Conservation (phyloP, 768 basidiomycete species). For the Phallus indusiatus region DNA sequence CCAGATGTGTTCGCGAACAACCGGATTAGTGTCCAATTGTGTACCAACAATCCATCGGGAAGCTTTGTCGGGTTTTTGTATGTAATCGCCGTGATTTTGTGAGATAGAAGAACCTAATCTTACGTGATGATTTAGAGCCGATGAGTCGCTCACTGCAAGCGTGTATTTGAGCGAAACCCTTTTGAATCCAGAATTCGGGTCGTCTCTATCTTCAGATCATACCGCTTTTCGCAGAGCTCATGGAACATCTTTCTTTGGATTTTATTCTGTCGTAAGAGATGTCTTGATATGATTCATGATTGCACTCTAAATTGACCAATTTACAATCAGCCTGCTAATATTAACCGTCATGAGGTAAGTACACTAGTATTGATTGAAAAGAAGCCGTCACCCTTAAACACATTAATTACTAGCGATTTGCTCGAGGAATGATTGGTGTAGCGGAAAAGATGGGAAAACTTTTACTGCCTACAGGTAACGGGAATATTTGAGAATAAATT, state of each 20-base stretch:
- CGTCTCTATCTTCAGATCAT: constrained; percentile 14
- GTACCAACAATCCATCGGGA: constrained; percentile 14
- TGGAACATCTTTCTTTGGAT: constrained; percentile 19
- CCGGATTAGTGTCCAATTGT: constrained; percentile 23
- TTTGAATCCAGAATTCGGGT: constrained; percentile 10
- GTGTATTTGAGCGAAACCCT: constrained; percentile 8
- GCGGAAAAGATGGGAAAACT: constrained; percentile 17
- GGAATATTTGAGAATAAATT: neutral
- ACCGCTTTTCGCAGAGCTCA: constrained; percentile 14
- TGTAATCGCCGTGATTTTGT: neutral
- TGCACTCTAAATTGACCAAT: too few species aligned
- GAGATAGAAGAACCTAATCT: neutral
- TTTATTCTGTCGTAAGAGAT: constrained; percentile 16
- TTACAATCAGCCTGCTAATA: neutral
- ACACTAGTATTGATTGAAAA: neutral
- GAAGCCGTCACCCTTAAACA: neutral
- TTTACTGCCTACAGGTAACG: neutral
- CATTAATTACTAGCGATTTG: constrained; percentile 13
- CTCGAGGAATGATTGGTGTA: constrained; percentile 18
- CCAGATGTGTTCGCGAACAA: constrained; percentile 26
- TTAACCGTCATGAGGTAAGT: neutral
- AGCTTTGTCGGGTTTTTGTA: neutral
- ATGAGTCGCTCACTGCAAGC: neutral
- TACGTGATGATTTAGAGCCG: neutral
- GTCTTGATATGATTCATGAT: neutral